A percentile compares a stretch with the other conserved stretches of the same genome.
phyloP scores from a whole-genome alignment of 2,329 filamentous ascomycete species.

The Pseudogymnoascus verrucosus region DNA sequence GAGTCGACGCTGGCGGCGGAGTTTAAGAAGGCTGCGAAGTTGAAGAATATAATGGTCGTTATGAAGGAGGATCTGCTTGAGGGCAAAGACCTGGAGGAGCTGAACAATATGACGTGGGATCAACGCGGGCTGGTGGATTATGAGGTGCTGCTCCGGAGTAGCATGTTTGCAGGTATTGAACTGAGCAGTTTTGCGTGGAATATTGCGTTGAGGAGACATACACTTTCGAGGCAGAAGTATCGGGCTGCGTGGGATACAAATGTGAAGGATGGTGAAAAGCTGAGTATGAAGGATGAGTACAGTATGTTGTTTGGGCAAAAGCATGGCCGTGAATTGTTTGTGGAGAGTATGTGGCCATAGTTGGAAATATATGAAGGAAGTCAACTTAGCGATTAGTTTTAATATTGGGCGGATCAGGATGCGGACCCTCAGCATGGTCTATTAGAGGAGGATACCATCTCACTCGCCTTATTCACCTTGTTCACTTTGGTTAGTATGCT shows the following conservation, averaged over 20 bases:
- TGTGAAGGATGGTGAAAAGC: not conserved
- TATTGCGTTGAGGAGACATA: conserved; percentile 32
- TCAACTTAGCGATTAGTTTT: not conserved
- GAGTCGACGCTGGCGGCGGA: conserved; percentile 30
- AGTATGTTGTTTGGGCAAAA: not conserved
- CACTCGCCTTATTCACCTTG: too few relatives aligned
- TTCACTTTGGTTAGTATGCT: too few relatives aligned
- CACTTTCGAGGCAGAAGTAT: conserved; percentile 12
- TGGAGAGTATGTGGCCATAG: not conserved
- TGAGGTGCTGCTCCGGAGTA: conserved; percentile 36
- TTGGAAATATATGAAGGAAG: not conserved
- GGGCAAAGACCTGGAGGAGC: conserved; percentile 22
- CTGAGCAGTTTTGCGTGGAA: conserved; percentile 38
- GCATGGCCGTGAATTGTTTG: not conserved
- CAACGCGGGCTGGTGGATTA: conserved; percentile 41
- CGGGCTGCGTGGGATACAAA: not conserved
- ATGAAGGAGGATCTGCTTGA: conserved; percentile 37
- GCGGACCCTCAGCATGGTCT: too few relatives aligned
- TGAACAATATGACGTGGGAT: conserved; percentile 34
- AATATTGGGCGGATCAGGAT: too few relatives aligned
- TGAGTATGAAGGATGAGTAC: not conserved
- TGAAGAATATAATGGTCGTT: conserved; percentile 31
- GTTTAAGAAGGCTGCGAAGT: conserved; percentile 31
- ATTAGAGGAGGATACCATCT: too few relatives aligned
- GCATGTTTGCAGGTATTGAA: conserved; percentile 34